Base-by-base conservation (phyloP, 768 basidiomycete genomes). In the Coprinopsis cinerea region DNA sequence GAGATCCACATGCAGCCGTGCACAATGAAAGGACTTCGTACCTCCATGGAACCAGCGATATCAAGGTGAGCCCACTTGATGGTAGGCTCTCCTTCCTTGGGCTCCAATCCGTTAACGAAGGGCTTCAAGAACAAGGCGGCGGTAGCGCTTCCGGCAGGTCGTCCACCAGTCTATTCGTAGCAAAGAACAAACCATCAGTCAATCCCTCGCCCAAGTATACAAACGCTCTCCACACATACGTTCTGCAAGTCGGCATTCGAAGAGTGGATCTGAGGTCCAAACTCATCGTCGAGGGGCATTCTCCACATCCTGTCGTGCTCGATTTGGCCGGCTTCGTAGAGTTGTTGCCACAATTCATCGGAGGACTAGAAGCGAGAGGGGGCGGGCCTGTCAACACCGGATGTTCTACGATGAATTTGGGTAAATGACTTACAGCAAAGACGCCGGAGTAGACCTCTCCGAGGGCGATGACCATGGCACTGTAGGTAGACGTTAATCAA, bases 291-390 rank as follows among this genome's bases (percentile, higher is more conserved):
- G 47, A 94, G 78, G 9, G 91, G 91, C 83, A 93, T 81, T 23
- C 91, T 80, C 91, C 91, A 93, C 75, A 94, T 83, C 47, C 82
- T 81, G 65, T 92, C 89, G 59, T 85, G 78, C 58, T 90, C 87
- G 13, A 67, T 65, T 67, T 83, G 79, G 10, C 88, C 89, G 2
- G 91, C 89, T 2, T 61, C 70, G 53, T 79, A 70, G 10, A 94
- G 76, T 47, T 77, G 70, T 30, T 76, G 59, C 88, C 88, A 93
- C 17, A 94, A 81, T 20, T 72, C 66, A 54, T 89, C 84, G 2
- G 87, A 87, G 13, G 78, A 83, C 85, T 88, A 10, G 22, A 30
- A 28, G 11, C 25, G 20, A 9, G 7, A 32, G 4, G 40, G 20
- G 28, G 27, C 14, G 34, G 25, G 13, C 35, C 6, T 17, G 34